Base-by-base conservation (phyloP, 1,139 yeast species). In the Saccharomycopsis phalli region DNA sequence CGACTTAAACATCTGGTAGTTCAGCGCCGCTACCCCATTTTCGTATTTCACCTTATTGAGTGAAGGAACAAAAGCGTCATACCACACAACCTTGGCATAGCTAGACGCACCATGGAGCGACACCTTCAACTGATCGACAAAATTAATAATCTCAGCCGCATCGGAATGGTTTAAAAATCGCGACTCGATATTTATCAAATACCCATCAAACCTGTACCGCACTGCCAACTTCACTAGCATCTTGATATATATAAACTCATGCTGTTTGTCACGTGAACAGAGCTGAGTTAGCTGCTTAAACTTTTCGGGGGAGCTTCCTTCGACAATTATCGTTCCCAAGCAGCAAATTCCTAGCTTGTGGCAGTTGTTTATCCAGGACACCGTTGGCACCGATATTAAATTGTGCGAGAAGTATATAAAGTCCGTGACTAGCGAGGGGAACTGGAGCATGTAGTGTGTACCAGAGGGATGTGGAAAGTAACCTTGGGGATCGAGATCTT, bases 321-420 rank as follows among this genome's bases (percentile, higher is more conserved):
- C 68, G 26, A 64, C 48, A 1, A 62, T 55, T 2, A 64, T 26
- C 0, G 67, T 62, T 0, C 68, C 69, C 5, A 62, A 37, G 23
- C 63, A 60, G 4, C 56, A 53, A 6, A 63, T 56, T 1, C 61
- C 60, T 30, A 58, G 55, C 40, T 56, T 50, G 44, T 65, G 69
- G 22, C 65, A 53, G 10, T 48, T 47, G 42, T 62, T 58, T 8
- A 58, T 55, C 68, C 69, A 65, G 1, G 53, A 40, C 1, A 56
- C 60, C 3, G 68, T 66, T 1, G 69, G 69, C 0, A 65, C 50
- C 5, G 58, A 47, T 7, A 64, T 46, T 27, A 61, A 43, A 41
- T 60, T 57, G 44, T 64, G 68, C 2, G 64, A 56, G 47, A 64
- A 64, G 46, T 65, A 65, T 11, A 63, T 53, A 45, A 64, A 63